Evolutionary conservation across 495 filamentous ascomycete species (phyloP), one percentile per base, ranked within the genome.

Genomic region (Hypoxylon lenormandii): DNA sequence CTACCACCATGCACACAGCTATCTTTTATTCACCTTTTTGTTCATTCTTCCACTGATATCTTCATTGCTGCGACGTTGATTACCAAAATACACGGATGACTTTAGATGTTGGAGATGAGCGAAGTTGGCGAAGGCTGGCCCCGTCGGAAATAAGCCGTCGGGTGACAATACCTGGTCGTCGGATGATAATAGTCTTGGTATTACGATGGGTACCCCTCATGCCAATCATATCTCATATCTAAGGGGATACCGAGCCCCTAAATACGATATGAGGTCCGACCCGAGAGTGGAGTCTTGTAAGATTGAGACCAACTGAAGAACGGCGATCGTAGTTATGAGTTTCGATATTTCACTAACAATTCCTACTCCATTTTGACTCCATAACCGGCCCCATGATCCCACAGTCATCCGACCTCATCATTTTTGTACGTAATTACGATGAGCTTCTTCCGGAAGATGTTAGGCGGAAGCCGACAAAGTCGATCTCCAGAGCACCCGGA

Each of bases 381-480:
- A n/a, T 49, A 49, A n/a, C 46, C 1, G 52, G 43, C 36, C 22
- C 42, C 45, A 33, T 57, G 33, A 19, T 48, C 49, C 51, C 43
- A 56, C 21, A 5, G 22, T 64, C 60, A 43, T 16, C 33, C 23
- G 16, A 64, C 49, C 23, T 16, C 15, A 53, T 33, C 40, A 4
- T 36, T 43, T 36, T 43, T 45, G 45, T 64, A 57, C 61, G 61
- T 64, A 57, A 56, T 57, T 30, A 49, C 52, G 46, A 57, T 51
- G 52, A 36, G 45, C 8, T 49, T 57, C 51, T 33, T 64, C 30
- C 45, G 22, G 4, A 56, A 56, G 36, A 21, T 16, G 46, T 18
- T 45, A 23, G 53, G 52, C 36, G 5, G 11, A 22, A 51, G 43
- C 46, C 61, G 37, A 43, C 37, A 23, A 4, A 33, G 50, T 33